Evolutionary conservation across 108 stramenopile species (phyloP), one percentile per base, ranked within the genome.

Genomic region (Cylindrotheca closterium): DNA sequence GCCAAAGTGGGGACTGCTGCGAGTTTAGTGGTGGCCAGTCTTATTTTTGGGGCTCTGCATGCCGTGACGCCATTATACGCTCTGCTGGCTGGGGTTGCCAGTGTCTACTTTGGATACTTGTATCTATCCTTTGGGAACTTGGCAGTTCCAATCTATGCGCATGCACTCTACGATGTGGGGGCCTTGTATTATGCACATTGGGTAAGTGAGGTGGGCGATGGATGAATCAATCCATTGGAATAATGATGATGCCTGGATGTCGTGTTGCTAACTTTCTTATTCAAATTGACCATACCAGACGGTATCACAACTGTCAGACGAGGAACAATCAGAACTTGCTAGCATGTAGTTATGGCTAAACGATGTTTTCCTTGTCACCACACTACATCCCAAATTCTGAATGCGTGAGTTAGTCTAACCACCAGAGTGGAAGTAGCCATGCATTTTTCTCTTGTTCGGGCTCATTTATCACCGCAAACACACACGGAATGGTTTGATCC

Each of bases 41-140:
- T 86, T 28, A 63, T 92, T 3, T 95, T 95, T 82, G 94, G 89
- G 15, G 47, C 74, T 19, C 67, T 92, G 30, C 94, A 95, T 65
- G 89, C 91, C 23, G 91, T 95, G 34, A 95, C 94, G 17, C 89
- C 88, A 26, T 51, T 91, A 7, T 95, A 95, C 60, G 91, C 91
- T 7, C 7, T 81, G 25, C 56, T 92, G 21, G 89, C 91, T 4
- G 77, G 73, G 0, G 19, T 85, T n/a, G 91, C 91, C 2, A 84
- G 82, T 29, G 25, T 92, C 0, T 95, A 83, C 68, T 95, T 95
- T 74, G 94, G 94, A 8, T 83, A 56, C 34, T 32, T 92, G n/a
- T 92, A 89, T 61, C 55, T 77, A 22, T 50, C 48, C 0, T 73
- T 56, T 29, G 51, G 67, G 2, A 92, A 95, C 71, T 58, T 95